phyloP scores from a whole-genome alignment of 768 basidiomycete genomes.

The Myochromella boudieri region DNA sequence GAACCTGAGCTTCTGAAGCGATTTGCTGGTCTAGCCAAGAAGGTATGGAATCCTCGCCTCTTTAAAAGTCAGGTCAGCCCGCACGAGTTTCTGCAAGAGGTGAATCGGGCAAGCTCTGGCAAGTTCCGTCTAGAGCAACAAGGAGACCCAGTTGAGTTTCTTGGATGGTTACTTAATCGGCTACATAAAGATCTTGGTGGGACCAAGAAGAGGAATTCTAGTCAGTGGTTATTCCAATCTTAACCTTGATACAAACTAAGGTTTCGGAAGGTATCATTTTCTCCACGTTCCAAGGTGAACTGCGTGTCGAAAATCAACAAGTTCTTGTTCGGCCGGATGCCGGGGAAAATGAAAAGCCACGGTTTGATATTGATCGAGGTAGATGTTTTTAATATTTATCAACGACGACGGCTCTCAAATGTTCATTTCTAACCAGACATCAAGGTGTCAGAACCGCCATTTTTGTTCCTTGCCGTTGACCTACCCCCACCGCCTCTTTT shows the following conservation, averaged over 20 bases:
- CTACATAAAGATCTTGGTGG: conserved; percentile 93
- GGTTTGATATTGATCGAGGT: conserved; percentile 96
- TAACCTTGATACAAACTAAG: conserved; percentile 18
- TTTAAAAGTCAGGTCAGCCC: conserved; percentile 99
- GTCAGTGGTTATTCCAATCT: conserved; percentile 44
- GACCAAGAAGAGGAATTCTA: conserved; percentile 88
- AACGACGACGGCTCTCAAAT: conserved; percentile 2
- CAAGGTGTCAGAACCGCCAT: conserved; percentile 82
- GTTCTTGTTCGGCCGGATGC: conserved; percentile 81
- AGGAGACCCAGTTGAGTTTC: conserved; percentile 95
- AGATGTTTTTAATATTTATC: conserved; percentile 22
- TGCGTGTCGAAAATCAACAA: conserved; percentile 91
- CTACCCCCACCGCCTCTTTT: conserved; percentile 97
- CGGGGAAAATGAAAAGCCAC: conserved; percentile 76
- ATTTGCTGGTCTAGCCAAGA: conserved; percentile 84
- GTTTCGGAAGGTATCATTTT: conserved; percentile 76
- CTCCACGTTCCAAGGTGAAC: conserved; percentile 90
- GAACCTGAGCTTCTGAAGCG: conserved; percentile 87
- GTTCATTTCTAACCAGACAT: conserved; percentile 59
- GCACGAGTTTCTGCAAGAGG: conserved; percentile 98
- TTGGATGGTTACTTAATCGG: conserved; percentile 93
- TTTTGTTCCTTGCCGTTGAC: conserved; percentile 94
- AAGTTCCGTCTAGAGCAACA: conserved; percentile 93
- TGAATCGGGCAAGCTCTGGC: conserved; percentile 82
- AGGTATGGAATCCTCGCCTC: conserved; percentile 93